phyloP scores from a whole-genome alignment of 2,329 filamentous ascomycete genomes.

The Cadophora malorum region DNA sequence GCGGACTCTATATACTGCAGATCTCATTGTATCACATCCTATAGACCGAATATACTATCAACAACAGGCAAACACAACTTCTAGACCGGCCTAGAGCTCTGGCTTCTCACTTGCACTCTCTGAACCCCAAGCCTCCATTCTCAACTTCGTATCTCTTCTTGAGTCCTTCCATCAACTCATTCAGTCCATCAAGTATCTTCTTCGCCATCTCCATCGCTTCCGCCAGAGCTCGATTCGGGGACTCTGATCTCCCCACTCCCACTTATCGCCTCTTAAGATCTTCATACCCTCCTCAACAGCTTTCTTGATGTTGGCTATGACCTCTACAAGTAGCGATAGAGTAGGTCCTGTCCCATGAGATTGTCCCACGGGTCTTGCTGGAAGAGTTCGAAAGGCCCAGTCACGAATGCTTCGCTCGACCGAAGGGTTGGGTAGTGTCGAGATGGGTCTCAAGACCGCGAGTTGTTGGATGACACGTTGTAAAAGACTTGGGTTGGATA shows the following conservation, averaged over 20 bases:
- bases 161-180: background rate
- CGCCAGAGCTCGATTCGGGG: background rate
- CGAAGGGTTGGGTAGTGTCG: background rate
- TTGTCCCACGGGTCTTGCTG: background rate
- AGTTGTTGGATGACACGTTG: background rate
- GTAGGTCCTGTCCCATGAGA: background rate
- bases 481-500: background rate
- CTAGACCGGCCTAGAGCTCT: background rate
- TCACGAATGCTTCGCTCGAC: background rate
- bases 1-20: too few relatives aligned
- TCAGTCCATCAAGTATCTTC: background rate
- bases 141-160: background rate
- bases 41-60: background rate
- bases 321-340: background rate
- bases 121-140: background rate
- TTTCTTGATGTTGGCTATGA: background rate
- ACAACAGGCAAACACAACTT: background rate
- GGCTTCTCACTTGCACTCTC: background rate
- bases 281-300: slow-evolving; percentile 12
- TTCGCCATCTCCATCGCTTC: background rate
- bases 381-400: background rate
- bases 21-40: too few relatives aligned
- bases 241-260: background rate
- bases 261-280: background rate
- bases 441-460: background rate